Evolutionary conservation across 75 land plant genomes (phyloP), one percentile per base, ranked within the genome.

Genomic region (Isoetes taiwanensis): DNA sequence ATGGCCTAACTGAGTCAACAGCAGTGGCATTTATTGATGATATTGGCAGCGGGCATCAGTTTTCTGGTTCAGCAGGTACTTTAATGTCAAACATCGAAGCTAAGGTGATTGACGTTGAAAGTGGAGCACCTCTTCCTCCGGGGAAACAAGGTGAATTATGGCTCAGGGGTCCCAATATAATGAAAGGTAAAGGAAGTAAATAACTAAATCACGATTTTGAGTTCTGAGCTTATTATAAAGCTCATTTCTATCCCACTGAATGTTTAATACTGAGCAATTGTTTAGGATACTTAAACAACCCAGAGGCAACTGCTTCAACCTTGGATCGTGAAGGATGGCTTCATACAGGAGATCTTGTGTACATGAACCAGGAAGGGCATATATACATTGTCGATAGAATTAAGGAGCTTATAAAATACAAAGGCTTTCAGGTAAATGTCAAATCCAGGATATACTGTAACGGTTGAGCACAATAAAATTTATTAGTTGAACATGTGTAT

Each of bases 91-190:
- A 77, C 56, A 73, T 72, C 52, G 91, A 85, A 56, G 90, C 76
- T 1, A 82, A 70, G 78, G 77, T 90, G 25, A 84, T 90, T 16
- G 91, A 90, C 43, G 65, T 70, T n/a, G 78, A 70, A 1, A 69
- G 52, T 25, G 79, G 86, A 0, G 32, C 58, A 33, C 56, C 79
- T 20, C 32, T 85, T 54, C 55, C 76, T 37, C 81, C 81, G 0
- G 75, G 82, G 32, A 56, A 41, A 14, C 69, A 69, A 30, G 96
- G 96, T 1, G 96, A 90, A 77, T 78, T 90, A 54, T 90, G 96
- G 90, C 65, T 90, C 23, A 70, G 83, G 11, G 90, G 90, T 0
- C 81, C 86, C 27, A 34, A 75, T 0, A 55, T 80, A 28, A 84
- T 84, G 88, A 77, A 77, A 80, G 88, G 88, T 84, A 10, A n/a